These are phyloP conservation scores for Coriolopsis trogii DNA, from an alignment of 1,284 basidiomycete species.

Conservation along the genomic window DNA sequence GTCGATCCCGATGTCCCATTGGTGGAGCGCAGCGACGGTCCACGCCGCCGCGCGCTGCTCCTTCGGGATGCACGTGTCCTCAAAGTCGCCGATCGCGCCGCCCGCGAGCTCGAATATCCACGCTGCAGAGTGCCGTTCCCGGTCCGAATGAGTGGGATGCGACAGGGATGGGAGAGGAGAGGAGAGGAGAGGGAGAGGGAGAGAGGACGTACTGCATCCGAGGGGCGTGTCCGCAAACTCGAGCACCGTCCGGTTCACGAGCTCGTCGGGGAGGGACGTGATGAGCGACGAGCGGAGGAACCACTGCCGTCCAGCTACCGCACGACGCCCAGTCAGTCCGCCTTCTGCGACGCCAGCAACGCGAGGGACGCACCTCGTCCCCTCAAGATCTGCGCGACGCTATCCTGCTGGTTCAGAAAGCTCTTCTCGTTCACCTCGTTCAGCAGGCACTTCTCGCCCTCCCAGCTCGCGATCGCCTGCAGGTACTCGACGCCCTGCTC, in stretches of 20 bases:
- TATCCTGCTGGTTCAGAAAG: conserved; percentile 88
- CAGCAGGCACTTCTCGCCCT: conserved; percentile 77
- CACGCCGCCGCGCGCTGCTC: conserved; percentile 79
- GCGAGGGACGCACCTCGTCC: conserved; percentile 61
- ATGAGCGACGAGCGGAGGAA: conserved; percentile 85
- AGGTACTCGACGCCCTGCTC: conserved; percentile 80
- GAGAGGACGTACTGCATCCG: conserved; percentile 68
- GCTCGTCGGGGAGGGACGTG: conserved; percentile 79
- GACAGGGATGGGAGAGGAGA: conserved; percentile 2
- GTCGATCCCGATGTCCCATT: conserved; percentile 84
- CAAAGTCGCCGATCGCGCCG: conserved; percentile 76
- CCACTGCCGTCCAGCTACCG: conserved; percentile 79
- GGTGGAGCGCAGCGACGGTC: conserved; percentile 88
- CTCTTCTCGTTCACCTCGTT: conserved; percentile 90
- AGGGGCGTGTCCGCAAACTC: conserved; percentile 82
- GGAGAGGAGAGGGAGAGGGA: neutral
- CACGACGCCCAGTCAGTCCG: neutral
- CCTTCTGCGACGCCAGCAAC: neutral
- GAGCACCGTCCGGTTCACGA: conserved; percentile 81
- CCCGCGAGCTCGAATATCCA: conserved; percentile 91
- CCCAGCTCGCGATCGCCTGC: conserved; percentile 84
- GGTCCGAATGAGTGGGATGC: neutral
- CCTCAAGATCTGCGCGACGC: conserved; percentile 85
- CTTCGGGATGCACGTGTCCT: conserved; percentile 75
- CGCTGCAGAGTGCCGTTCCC: conserved; percentile 45